Evolutionary conservation across 1,284 basidiomycete species (phyloP).

Genomic region (Ustilago xerochloae): DNA sequence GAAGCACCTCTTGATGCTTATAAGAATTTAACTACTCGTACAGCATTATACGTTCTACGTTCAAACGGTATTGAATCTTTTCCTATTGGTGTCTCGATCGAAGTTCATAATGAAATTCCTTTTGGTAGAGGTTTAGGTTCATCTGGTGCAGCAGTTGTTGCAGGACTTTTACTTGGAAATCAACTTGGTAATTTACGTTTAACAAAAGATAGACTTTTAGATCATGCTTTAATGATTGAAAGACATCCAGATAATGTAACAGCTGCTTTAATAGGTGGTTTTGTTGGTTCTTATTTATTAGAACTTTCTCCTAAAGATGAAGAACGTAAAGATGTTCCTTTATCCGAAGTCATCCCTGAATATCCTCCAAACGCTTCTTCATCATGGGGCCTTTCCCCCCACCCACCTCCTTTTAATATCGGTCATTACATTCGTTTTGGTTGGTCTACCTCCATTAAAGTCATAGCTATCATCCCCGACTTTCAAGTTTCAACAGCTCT

Average conservation of each 20-base stretch:
- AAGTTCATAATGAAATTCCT: slow-evolving; percentile 91
- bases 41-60: slow-evolving; percentile 94
- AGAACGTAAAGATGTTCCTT: slow-evolving; percentile 86
- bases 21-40: slow-evolving; percentile 97
- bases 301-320: slow-evolving; percentile 74
- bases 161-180: slow-evolving; percentile 90
- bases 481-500: slow-evolving; percentile 97
- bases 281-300: slow-evolving; percentile 95
- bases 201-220: slow-evolving; percentile 80
- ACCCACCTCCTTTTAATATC: slow-evolving; percentile 86
- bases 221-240: slow-evolving; percentile 99
- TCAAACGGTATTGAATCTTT: slow-evolving; percentile 81
- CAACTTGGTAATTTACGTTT: slow-evolving; percentile 81
- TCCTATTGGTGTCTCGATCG: slow-evolving; percentile 75
- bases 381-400: slow-evolving; percentile 88
- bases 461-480: slow-evolving; percentile 91
- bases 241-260: slow-evolving; percentile 99
- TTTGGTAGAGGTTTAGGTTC: slow-evolving; percentile 97
- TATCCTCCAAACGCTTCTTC: slow-evolving; percentile 92
- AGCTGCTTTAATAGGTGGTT: slow-evolving; percentile 94
- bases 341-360: slow-evolving; percentile 96
- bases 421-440: slow-evolving; percentile 93
- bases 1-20: slow-evolving; percentile 94
- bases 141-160: slow-evolving; percentile 96
- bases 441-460: slow-evolving; percentile 88